Conservation (phyloP, 192 early-diverging fungal genomes). For the Coemansia sp. region DNA sequence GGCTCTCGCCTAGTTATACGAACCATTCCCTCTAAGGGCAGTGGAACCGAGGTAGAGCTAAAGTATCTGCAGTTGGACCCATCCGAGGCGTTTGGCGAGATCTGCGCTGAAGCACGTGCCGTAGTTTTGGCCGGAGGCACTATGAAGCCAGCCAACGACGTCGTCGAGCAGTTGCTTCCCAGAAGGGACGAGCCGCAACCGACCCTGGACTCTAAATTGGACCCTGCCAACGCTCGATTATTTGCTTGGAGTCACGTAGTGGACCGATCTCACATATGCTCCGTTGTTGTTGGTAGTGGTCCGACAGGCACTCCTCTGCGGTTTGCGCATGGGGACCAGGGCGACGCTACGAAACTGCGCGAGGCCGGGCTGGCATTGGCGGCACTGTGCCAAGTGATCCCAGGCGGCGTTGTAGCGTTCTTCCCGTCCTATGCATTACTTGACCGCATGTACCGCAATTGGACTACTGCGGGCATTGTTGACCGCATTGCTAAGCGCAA, state of each 20-base stretch:
- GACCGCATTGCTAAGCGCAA: constrained; percentile 63
- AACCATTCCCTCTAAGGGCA: background rate
- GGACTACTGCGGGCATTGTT: constrained; percentile 55
- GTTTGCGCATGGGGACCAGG: constrained; percentile 63
- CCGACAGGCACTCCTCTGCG: constrained; percentile 65
- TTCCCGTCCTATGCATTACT: constrained; percentile 65
- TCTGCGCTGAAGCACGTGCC: constrained; percentile 79
- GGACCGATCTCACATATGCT: constrained; percentile 60
- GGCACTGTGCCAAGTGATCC: no score
- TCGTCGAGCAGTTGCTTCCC: constrained; percentile 37
- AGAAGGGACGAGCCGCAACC: background rate
- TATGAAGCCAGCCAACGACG: constrained; percentile 77
- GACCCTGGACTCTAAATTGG: constrained; percentile 8
- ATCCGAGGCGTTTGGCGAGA: constrained; percentile 71
- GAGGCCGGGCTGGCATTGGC: constrained; percentile 32
- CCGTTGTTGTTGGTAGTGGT: constrained; percentile 61
- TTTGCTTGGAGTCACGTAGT: constrained; percentile 91
- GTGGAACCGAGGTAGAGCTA: constrained; percentile 34
- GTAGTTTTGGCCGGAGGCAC: constrained; percentile 93
- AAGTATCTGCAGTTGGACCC: constrained; percentile 91
- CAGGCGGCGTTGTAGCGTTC: no score
- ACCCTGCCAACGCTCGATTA: constrained; percentile 51
- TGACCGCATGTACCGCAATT: constrained; percentile 61
- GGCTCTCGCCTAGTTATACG: constrained; percentile 37
- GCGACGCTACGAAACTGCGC: constrained; percentile 53